Evolutionary conservation across 2,329 filamentous ascomycete species (phyloP), one percentile per base, ranked within the genome.

Genomic region (Aspergillus sp.): DNA sequence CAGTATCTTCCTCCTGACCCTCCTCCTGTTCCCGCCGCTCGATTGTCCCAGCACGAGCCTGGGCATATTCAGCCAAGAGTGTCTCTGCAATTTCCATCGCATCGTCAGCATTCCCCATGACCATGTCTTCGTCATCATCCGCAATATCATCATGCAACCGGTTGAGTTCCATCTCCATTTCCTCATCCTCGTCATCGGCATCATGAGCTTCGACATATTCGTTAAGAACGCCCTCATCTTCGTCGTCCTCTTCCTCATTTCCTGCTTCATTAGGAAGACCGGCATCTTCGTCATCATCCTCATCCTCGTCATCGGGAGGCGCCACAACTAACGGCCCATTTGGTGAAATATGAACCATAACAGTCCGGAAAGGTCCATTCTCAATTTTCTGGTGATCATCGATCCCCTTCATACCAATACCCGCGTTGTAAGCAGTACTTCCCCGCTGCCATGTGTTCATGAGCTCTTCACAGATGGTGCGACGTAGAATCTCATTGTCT

Each of bases 391-490:
- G 83, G 58, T 94, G 88, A 60, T 95, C 89, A 62, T 93, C 86
- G 20, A 95, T 84, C 7, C 88, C 88, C 55, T 84, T 80, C 62
- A 83, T 80, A 12, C 88, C 89, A 52, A 93, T 84, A 52, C 82
- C 79, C 17, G 83, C 85, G 64, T 97, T 91, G 41, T 79, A 84
- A 5, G 86, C 93, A 48, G 82, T 79, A 62, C 93, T 97, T 5
- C 93, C 93, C 55, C 85, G 81, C 27, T 84, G 81, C 93, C 93
- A 98, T 1, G 86, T 81, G 56, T 84, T 86, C 51, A 98, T 81
- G 60, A 97, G 79, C 67, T 98, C 89, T 65, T 97, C 89, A 61
- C 93, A 98, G 35, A 98, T 82, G 5, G 86, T 83, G 45, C 82
- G 84, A 33, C 90, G 81, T 39, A 98, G 74, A 15, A 97, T 82